Evolutionary conservation across 2,329 filamentous ascomycete genomes (phyloP).

Genomic region (Arthrobotrys entomopaga): DNA sequence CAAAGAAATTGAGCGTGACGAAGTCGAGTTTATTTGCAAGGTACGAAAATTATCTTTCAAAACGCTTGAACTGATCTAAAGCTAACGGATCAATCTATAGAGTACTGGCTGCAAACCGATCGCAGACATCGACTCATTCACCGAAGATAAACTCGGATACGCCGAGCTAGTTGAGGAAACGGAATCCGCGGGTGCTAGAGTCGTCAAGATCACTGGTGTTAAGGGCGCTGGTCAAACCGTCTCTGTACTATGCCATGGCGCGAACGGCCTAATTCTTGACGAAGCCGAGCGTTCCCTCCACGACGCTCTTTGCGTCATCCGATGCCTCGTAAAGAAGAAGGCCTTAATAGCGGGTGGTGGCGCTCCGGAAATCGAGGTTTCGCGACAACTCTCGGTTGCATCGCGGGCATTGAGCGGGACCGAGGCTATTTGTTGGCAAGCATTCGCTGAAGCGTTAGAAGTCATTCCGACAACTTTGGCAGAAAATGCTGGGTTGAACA

Average conservation of each 20-base stretch:
- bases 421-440: constrained; percentile 98
- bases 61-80: background rate
- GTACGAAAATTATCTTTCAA: constrained; percentile 52
- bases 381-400: constrained; percentile 82
- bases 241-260: constrained; percentile 91
- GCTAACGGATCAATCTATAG: constrained; percentile 58
- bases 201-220: constrained; percentile 94
- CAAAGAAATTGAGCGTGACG: constrained; percentile 98
- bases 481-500: constrained; percentile 96
- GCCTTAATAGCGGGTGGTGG: constrained; percentile 97
- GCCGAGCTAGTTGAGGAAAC: constrained; percentile 95
- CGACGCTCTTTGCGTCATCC: constrained; percentile 96
- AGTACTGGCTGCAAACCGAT: constrained; percentile 98
- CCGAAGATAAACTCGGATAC: constrained; percentile 94
- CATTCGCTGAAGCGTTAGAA: constrained; percentile 96
- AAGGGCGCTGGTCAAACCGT: constrained; percentile 87
- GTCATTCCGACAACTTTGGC: constrained; percentile 96
- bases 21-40: constrained; percentile 99
- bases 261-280: constrained; percentile 92
- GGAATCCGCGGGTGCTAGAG: constrained; percentile 84
- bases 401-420: constrained; percentile 86
- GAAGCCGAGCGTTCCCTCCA: constrained; percentile 97
- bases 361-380: constrained; percentile 95
- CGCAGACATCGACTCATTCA: constrained; percentile 97
- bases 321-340: constrained; percentile 98